phyloP scores from a whole-genome alignment of 2,329 filamentous ascomycete genomes.

The Lizonia empirigonia region DNA sequence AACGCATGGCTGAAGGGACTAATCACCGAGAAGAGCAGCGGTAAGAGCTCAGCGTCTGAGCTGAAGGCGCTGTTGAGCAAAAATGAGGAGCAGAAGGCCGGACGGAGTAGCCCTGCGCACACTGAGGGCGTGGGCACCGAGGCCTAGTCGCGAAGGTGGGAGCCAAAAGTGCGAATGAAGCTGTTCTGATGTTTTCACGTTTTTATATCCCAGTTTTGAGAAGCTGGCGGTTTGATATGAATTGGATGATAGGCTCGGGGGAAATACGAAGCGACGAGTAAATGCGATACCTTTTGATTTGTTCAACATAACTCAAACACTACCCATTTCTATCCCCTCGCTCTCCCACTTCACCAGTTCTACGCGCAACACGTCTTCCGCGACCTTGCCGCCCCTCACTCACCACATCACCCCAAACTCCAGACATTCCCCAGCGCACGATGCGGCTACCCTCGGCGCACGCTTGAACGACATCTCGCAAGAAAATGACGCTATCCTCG shows the following conservation, averaged over 20 bases:
- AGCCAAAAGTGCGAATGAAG: constrained; percentile 30
- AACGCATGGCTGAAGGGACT: constrained; percentile 60
- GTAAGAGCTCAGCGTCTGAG: constrained; percentile 40
- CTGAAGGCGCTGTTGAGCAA: constrained; percentile 43
- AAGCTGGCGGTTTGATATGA: neutral
- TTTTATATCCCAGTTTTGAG: neutral
- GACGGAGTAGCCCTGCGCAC: constrained; percentile 44
- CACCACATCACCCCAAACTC: neutral
- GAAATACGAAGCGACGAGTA: constrained; percentile 6
- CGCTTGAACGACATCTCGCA: neutral
- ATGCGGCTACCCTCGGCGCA: neutral
- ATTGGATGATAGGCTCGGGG: neutral
- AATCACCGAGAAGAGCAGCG: constrained; percentile 57
- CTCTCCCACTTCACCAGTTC: neutral
- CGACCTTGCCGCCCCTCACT: neutral
- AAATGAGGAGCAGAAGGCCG: constrained; percentile 39
- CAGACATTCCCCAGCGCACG: neutral
- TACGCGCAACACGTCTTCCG: no score
- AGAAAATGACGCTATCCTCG: constrained; percentile 8
- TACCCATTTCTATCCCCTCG: neutral
- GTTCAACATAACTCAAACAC: constrained; percentile 12
- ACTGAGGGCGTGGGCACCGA: constrained; percentile 48
- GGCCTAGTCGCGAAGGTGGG: constrained; percentile 37
- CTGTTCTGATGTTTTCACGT: constrained; percentile 7
- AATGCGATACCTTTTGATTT: constrained; percentile 9